phyloP scores from a whole-genome alignment of 441 rosid genomes.

The Adansonia madagascariensis region DNA sequence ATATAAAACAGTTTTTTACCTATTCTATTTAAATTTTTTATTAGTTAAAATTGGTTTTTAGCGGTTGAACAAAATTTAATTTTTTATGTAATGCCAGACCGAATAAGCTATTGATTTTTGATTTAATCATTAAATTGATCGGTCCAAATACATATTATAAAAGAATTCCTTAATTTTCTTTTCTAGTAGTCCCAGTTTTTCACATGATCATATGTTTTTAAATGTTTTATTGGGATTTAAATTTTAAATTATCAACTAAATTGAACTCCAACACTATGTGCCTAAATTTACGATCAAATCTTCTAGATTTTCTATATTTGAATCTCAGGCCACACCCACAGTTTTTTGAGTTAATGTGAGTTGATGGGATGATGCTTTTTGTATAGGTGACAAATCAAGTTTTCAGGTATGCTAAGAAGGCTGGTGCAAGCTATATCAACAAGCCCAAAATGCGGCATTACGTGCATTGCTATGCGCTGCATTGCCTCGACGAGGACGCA shows the following conservation, averaged over 20 bases:
- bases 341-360: too few relatives aligned
- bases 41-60: too few relatives aligned
- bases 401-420: slow-evolving; percentile 85
- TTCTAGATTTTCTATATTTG: neutral
- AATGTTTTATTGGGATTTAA: too few relatives aligned
- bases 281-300: neutral
- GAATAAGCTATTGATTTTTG: too few relatives aligned
- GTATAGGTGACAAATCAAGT: slow-evolving; percentile 91
- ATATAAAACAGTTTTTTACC: too few relatives aligned
- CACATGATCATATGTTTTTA: neutral
- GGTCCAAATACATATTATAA: too few relatives aligned
- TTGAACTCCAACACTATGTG: neutral
- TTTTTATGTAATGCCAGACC: too few relatives aligned
- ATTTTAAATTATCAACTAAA: too few relatives aligned
- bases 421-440: slow-evolving; percentile 93
- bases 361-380: neutral
- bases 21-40: too few relatives aligned
- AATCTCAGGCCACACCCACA: neutral
- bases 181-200: neutral
- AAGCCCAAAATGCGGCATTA: slow-evolving; percentile 98
- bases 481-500: slow-evolving; percentile 81
- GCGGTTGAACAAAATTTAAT: too few relatives aligned
- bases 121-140: too few relatives aligned
- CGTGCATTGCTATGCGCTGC: slow-evolving; percentile 94
- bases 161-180: too few relatives aligned